phyloP scores from a whole-genome alignment of 441 rosid species.

The Adansonia gregorii region DNA sequence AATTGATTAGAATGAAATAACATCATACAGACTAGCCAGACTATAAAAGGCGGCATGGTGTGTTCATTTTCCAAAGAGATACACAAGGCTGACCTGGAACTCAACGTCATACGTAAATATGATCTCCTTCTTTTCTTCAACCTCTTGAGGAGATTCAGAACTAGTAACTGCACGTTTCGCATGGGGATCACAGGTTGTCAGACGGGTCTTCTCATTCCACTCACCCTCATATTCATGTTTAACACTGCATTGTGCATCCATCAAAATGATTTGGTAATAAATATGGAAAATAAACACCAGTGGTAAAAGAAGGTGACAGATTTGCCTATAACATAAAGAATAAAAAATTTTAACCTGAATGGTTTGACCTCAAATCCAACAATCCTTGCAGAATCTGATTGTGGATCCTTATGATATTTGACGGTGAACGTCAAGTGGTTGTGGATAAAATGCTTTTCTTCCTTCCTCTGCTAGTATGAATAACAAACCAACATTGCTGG shows the following conservation, averaged over 20 bases:
- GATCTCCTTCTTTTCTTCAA: conserved; percentile 75
- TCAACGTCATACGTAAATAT: conserved; percentile 88
- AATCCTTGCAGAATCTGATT: conserved; percentile 65
- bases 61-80: not conserved
- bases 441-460: conserved; percentile 80
- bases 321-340: not conserved
- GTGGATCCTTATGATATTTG: conserved; percentile 70
- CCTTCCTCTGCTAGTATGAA: conserved; percentile 58
- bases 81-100: conserved; percentile 57
- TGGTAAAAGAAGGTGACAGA: conserved; percentile 4
- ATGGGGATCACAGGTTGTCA: conserved; percentile 88
- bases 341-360: conserved; percentile 54
- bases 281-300: not conserved
- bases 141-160: conserved; percentile 85
- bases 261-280: conserved; percentile 27
- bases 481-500: conserved; percentile 24
- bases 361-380: conserved; percentile 96
- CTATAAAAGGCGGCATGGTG: not conserved
- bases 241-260: conserved; percentile 58
- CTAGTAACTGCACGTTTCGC: conserved; percentile 74
- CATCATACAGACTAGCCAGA: not conserved
- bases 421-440: conserved; percentile 82
- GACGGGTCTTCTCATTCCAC: conserved; percentile 76
- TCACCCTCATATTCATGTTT: conserved; percentile 80
- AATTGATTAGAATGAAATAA: not conserved